Evolutionary conservation across 2,329 filamentous ascomycete genomes (phyloP).

Genomic region (Trichoderma sp.): DNA sequence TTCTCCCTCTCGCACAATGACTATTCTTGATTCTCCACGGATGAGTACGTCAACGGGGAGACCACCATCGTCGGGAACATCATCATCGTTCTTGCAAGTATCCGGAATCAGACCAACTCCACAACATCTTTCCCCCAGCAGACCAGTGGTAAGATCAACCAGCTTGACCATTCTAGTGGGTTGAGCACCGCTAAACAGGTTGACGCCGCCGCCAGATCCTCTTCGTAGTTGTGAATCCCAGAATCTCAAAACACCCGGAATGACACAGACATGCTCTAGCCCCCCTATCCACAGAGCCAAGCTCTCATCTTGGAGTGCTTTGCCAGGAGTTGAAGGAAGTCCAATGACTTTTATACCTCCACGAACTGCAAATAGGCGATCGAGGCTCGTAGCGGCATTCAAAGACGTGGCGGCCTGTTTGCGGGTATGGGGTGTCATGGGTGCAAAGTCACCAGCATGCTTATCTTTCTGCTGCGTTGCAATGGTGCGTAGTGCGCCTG

Average conservation of each 20-base stretch:
- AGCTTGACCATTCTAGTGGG: constrained; percentile 61
- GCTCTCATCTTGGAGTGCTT: constrained; percentile 56
- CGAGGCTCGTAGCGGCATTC: constrained; percentile 49
- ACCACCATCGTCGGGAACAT: constrained; percentile 40
- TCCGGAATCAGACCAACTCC: constrained; percentile 53
- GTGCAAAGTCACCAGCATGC: constrained; percentile 58
- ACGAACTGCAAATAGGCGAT: constrained; percentile 55
- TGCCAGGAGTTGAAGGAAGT: constrained; percentile 47
- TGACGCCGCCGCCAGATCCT: constrained; percentile 54
- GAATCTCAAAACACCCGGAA: constrained; percentile 59
- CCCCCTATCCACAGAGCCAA: constrained; percentile 61
- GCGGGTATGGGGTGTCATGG: constrained; percentile 66
- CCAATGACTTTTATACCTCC: constrained; percentile 58
- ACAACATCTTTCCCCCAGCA: constrained; percentile 61
- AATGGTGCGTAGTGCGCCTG: constrained; percentile 55
- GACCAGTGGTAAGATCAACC: constrained; percentile 55
- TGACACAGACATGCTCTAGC: constrained; percentile 59
- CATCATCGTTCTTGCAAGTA: constrained; percentile 35
- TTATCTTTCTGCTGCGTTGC: constrained; percentile 42
- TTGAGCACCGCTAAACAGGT: constrained; percentile 60
- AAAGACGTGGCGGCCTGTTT: constrained; percentile 55
- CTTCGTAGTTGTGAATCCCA: constrained; percentile 63
- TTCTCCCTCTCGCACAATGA: constrained; percentile 59
- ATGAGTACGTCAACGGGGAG: constrained; percentile 59
- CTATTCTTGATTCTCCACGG: constrained; percentile 59